Evolutionary conservation across 2,329 filamentous ascomycete genomes (phyloP), one percentile per base, ranked within the genome.

Genomic region (Tolypocladium capitatum): DNA sequence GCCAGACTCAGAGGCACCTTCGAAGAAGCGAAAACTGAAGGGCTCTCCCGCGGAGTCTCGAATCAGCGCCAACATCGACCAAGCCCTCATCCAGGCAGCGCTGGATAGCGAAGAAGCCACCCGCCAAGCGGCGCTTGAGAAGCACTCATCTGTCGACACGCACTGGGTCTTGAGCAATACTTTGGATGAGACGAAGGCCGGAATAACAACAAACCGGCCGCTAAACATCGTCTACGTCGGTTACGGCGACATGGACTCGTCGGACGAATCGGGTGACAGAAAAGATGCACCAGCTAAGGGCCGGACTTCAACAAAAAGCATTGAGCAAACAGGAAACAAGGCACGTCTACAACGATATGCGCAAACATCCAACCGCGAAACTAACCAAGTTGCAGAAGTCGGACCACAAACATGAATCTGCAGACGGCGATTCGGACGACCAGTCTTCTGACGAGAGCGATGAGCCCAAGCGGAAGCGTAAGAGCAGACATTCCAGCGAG

Each of bases 81-180:
- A 76, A 45, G 72, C 74, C 40, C 74, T 78, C 2, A 71, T 86
- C 41, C 71, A 81, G 57, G 78, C 76, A 4, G 81, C 83, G 2
- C 62, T 84, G 14, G 77, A 79, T 6, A 76, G 78, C 32, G 81
- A 86, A 57, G 84, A 88, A 61, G 72, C 73, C 45, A 83, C 80
- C 56, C 75, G 79, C 9, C 73, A 78, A 58, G 71, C 74, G 51
- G 72, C 79, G 35, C 59, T 86, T 13, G 76, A 81, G 51, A 75
- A 74, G 55, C 78, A 80, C 51, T 78, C 79, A 9, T 73, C 75
- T 40, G 80, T 81, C 46, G 86, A 90, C 62, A 83, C 83, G 18
- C 81, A 82, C 60, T 91, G 86, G 86, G 82, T 86, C 18, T 67
- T 90, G 48, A 80, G 79, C 51, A 73, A 78, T 46, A 55, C 56